A percentile compares a stretch with the other conserved stretches of the same genome.
phyloP scores from a whole-genome alignment of 345 rosid genomes.

The Brassica incana region DNA sequence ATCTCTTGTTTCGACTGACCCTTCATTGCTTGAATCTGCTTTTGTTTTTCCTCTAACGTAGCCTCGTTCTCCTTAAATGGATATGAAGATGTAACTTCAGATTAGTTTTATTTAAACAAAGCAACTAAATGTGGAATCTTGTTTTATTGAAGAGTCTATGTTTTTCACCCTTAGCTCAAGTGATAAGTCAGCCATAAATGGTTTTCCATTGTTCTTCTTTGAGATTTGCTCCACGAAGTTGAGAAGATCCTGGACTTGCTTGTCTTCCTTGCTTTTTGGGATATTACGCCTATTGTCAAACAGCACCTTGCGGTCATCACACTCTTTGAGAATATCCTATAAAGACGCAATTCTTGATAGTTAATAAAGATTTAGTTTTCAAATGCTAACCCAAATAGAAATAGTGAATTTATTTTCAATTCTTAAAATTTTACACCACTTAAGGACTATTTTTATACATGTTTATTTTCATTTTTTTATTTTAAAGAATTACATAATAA shows the following conservation, averaged over 20 bases:
- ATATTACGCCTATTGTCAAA: constrained; percentile 31
- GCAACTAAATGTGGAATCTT: not conserved
- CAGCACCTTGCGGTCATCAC: constrained; percentile 35
- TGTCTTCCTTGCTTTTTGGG: not conserved
- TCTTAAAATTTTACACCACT: too few relatives aligned
- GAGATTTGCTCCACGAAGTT: constrained; percentile 28
- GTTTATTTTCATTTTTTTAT: too few relatives aligned
- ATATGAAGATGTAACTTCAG: not conserved
- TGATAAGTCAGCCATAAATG: constrained; percentile 37
- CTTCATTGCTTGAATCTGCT: not conserved
- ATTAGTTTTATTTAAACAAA: not conserved
- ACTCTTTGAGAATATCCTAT: constrained; percentile 35
- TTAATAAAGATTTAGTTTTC: not conserved
- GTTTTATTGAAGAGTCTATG: not conserved
- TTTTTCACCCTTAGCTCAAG: constrained; percentile 26
- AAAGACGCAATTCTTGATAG: not conserved
- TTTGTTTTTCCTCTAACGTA: not conserved
- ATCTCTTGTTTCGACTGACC: not conserved
- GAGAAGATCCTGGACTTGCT: constrained; percentile 34
- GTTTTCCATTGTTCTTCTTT: constrained; percentile 25
- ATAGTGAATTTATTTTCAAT: too few relatives aligned
- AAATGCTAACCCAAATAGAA: not conserved
- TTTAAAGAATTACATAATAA: too few relatives aligned
- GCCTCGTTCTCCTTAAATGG: not conserved
- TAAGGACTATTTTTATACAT: too few relatives aligned